Evolutionary conservation across 208 protist species (phyloP), one percentile per base, ranked within the genome.

Genomic region (Leishmania aethiopica): DNA sequence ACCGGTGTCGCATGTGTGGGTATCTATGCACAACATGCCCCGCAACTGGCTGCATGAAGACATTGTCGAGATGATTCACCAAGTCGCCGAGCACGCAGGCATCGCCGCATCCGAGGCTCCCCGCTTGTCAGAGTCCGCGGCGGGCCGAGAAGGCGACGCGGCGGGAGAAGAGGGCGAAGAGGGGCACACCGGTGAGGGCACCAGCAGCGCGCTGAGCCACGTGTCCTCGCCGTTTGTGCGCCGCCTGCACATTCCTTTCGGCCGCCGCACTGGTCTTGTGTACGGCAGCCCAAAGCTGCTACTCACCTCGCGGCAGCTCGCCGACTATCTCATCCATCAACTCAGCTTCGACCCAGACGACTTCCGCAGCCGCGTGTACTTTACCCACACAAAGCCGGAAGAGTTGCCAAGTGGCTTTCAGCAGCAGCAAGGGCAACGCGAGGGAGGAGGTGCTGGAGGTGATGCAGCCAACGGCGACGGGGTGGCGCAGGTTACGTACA

Each of bases 1-100:
- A 75, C 10, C 51, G 4, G 37, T 47, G 37, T 75, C 62, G 8
- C n/a, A 25, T 37, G 83, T 83, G 32, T 86, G 83, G 83, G 85
- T 96, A 4, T 64, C 87, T 62, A 77, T 97, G 45, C 93, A 97
- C 84, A 94, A 95, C 76, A 72, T 95, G 84, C 94, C 94, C 3
- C 79, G 84, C 5, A 94, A 91, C 77, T 97, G 94, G 93, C 79
- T 97, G 78, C 89, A 96, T 71, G 94, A 97, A 47, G 92, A 97
- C 37, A 89, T 97, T 28, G 81, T 95, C 22, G 81, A 96, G 69
- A 93, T 97, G 83, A 86, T 97, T n/a, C 84, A 96, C 57, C 88
- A 93, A 35, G 87, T 96, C 22, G 94, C 92, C 37, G 79, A 87
- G 35, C 89, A 94, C 79, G 91, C 92, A 17, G 89, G 90, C 64